Evolutionary conservation across 1,284 basidiomycete species (phyloP), one percentile per base, ranked within the genome.

Genomic region (Sanghuangporus weigelae): DNA sequence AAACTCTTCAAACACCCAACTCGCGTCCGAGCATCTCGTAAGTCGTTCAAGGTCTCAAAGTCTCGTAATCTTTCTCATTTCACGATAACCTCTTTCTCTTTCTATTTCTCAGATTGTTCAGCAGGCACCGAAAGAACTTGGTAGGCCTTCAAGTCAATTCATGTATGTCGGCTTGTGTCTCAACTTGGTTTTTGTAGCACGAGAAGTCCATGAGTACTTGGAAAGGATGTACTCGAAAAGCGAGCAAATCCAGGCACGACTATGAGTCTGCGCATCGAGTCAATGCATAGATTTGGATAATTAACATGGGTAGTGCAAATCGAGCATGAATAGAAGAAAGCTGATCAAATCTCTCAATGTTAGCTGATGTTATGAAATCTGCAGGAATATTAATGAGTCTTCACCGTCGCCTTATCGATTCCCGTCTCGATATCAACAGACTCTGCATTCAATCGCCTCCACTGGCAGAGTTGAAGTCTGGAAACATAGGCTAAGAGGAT

Each of bases 1-100:
- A 58, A 89, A 90, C 68, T 70, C 84, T 36, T 80, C 79, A 11
- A 89, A 91, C 70, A 72, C 83, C 1, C 72, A 80, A n/a, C 79
- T 90, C 59, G 67, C 71, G 44, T 80, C 83, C 38, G 83, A 85
- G 0, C 89, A 90, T 78, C 72, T 90, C 67, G 85, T 87, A 66
- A 57, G 80, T 72, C 51, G 42, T 59, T 57, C 36, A 46, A 39
- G 59, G 11, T 40, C 19, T 36, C 39, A 14, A 46, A 42, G 19
- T 55, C 11, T 46, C 56, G 48, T 42, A 44, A 8, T 19, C 44
- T 21, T 44, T 10, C 14, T 44, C 11, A 50, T 38, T 36, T 2
- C 26, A 26, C 39, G n/a, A 7, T 42, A 3, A 36, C 53, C 23
- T 49, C 36, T 12, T 14, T 7, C 19, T 58, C n/a, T 44, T 12